Base-by-base conservation (phyloP, 108 stramenopile genomes). In the Cyclotella distinguenda region DNA sequence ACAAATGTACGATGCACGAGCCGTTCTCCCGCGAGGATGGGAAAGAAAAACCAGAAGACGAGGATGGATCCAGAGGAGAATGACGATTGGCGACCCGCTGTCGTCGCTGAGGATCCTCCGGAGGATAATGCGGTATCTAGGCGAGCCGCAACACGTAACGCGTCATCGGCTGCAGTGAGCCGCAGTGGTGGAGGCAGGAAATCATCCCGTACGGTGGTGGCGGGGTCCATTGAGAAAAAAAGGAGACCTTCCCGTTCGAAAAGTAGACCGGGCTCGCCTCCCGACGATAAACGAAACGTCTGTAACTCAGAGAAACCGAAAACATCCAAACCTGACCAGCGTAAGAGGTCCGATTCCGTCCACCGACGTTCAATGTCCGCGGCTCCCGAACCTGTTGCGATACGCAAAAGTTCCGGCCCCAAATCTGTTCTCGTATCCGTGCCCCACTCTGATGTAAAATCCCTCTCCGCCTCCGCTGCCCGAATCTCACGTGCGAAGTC, bases 61-160 rank as follows among this genome's bases (percentile, higher is more conserved):
- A 34, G 30, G 32, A n/a, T 54, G 32, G 52, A 54, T 54, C 52
- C 52, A n/a, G 52, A 54, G 35, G 52, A 54, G 18, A 16, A 32
- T n/a, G n/a, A n/a, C n/a, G n/a, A n/a, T n/a, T n/a, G n/a, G n/a
- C n/a, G n/a, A 54, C 19, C n/a, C 5, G 12, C 13, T 8, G 5
- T 45, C 12, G 44, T 45, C 4, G 44, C 18, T n/a, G 13, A 8
- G n/a, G 44, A 45, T 18, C 44, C 44, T n/a, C 44, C 44, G n/a
- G n/a, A 8, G 12, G 12, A n/a, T 18, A n/a, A 45, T n/a, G n/a
- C n/a, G n/a, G n/a, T n/a, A n/a, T n/a, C n/a, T n/a, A n/a, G n/a
- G n/a, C n/a, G 44, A 45, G n/a, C 15, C 13, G n/a, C 5, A 5
- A 9, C 4, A 5, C n/a, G 8, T 16, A 16, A 9, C 7, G n/a